Base-by-base conservation (phyloP, 129 eudicot genomes). In the Rutidosis leptorrhynchoides region DNA sequence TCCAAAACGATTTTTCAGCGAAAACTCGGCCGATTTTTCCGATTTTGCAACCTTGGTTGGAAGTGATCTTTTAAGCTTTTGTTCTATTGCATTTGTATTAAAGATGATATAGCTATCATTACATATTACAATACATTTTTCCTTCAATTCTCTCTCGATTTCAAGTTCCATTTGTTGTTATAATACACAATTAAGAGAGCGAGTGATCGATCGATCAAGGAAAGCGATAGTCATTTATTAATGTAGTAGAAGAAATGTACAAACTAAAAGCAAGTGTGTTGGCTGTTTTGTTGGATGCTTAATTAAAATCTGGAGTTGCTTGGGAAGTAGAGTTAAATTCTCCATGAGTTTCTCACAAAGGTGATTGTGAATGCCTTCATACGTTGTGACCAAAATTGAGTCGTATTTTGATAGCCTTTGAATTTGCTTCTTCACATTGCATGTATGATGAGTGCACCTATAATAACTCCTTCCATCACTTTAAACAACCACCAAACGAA, bases 361-460 rank as follows among this genome's bases (percentile, higher is more conserved):
- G 73, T 93, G 98, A 59, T 93, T 93, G 78, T 93, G 98, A 55
- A 80, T 80, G 56, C 98, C 96, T 62, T 88, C 98, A 17, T 92
- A 92, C 7, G 98, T 93, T 43, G 98, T 93, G 53, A 93, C 96
- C 25, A 93, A 96, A 52, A 93, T 74, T 23, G 89, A 69, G 62
- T 77, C 81, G 69, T 93, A 96, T 65, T 84, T 93, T 27, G 96
- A 84, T 7, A 81, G 95, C 69, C 98, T 79, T 69, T 93, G 98
- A 58, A 93, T 93, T 75, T 93, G 98, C 78, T 93, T 93, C 96
- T 93, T 93, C 81, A 93, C 98, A 56, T 88, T 85, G 98, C 98
- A 93, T 69, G 98, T 88, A 61, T 88, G 98, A 59, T 93, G 96
- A 12, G 98, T 93, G 75, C 98, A 93, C 33, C 98, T 78, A 68